Evolutionary conservation across 2,329 filamentous ascomycete species (phyloP), one percentile per base, ranked within the genome.

Genomic region (Didymosphaeria variabile): DNA sequence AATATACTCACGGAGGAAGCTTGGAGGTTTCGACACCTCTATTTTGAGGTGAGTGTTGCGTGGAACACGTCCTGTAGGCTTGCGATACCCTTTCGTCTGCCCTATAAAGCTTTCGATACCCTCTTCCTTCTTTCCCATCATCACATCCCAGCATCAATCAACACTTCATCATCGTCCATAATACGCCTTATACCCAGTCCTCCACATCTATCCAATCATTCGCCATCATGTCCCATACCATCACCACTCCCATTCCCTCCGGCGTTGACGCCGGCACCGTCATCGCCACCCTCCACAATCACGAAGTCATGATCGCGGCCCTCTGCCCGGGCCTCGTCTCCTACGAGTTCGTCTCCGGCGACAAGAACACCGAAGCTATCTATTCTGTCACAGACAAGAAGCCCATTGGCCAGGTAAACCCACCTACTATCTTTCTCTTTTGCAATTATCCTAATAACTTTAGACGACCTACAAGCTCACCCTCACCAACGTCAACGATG

Each of bases 381-480:
- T 80, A 80, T 66, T 64, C 55, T 17, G 69, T 80, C 32, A 80
- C 77, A 5, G 77, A 79, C 59, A 77, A 75, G 66, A 80, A 79
- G 65, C 77, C 77, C 49, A 75, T 76, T 46, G 77, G 78, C 36
- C 74, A 77, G 64, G 76, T 73, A 66, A 5, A 58, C 44, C n/a
- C 3, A 12, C 34, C 34, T 15, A 36, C 10, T 15, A 15, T 26
- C 17, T 52, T 38, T 19, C 51, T 31, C 17, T 32, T 40, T 32
- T 12, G 19, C 7, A 10, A 47, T 53, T 21, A 31, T n/a, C 50
- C 59, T 55, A 66, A 45, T 15, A 10, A 10, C 1, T 12, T 19
- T 23, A 76, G 70, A 79, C 77, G n/a, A 79, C 77, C 23, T 80
- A 79, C 71, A 76, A 71, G 34, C 73, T 80, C 58, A 79, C 76